phyloP scores from a whole-genome alignment of 2,329 filamentous ascomycete species.

The Trichoderma sp. region DNA sequence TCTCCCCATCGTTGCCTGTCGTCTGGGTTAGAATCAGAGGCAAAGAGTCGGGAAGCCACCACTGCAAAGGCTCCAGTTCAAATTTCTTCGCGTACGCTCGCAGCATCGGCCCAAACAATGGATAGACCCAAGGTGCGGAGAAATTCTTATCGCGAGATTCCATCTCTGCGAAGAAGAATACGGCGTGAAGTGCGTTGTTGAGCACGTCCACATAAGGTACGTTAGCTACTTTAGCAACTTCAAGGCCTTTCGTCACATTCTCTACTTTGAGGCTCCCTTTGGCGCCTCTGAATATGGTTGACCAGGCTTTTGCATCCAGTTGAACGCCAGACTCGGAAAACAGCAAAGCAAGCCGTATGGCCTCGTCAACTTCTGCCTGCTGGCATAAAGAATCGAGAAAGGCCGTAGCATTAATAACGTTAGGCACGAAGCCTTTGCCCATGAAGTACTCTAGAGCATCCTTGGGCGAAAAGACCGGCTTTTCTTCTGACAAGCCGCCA shows the following conservation, averaged over 20 bases:
- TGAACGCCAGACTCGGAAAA: constrained; percentile 52
- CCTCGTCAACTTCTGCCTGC: constrained; percentile 45
- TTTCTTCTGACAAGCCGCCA: constrained; percentile 32
- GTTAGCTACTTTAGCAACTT: constrained; percentile 54
- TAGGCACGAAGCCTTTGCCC: constrained; percentile 64
- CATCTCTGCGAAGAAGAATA: constrained; percentile 50
- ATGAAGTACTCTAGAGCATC: constrained; percentile 51
- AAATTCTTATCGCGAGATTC: constrained; percentile 43
- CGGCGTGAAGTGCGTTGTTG: constrained; percentile 52
- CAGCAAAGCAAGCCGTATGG: constrained; percentile 41
- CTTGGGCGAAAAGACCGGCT: constrained; percentile 38
- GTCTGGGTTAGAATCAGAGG: constrained; percentile 39
- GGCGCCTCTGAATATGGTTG: constrained; percentile 71
- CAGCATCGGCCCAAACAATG: constrained; percentile 54
- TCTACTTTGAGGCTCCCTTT: constrained; percentile 60
- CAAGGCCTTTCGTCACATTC: constrained; percentile 50
- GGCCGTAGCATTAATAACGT: constrained; percentile 66
- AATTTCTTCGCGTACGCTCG: constrained; percentile 55
- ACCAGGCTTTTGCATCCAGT: constrained; percentile 69
- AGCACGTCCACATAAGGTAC: constrained; percentile 44
- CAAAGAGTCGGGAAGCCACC: constrained; percentile 43
- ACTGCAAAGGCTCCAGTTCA: constrained; percentile 50
- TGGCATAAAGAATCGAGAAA: constrained; percentile 73
- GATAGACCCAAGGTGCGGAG: constrained; percentile 41
- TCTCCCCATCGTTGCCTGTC: constrained; percentile 32